Percentiles rank a stretch among this genome's conserved stretches.
Conservation (phyloP, 257 asterid species). For the Gentiana macrophylla region DNA sequence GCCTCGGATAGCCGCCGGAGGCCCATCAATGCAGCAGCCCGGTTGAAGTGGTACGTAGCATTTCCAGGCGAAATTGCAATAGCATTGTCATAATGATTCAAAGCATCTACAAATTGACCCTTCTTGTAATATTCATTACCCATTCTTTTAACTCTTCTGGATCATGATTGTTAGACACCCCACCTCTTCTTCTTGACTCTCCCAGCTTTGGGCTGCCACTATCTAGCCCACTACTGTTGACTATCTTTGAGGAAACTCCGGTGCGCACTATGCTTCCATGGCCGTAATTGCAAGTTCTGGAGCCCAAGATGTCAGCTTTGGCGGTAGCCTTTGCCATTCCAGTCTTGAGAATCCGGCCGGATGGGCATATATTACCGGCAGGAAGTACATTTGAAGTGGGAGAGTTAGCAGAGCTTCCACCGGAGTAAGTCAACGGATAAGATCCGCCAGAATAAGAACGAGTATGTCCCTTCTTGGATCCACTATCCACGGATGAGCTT, state of each 20-base stretch:
- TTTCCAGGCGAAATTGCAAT: conserved; percentile 52
- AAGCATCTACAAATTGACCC: conserved; percentile 62
- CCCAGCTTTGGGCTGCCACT: conserved; percentile 11
- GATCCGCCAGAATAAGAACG: conserved; percentile 57
- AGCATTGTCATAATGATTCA: conserved; percentile 67
- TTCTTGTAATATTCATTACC: conserved; percentile 65
- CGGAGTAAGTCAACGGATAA: conserved; percentile 35
- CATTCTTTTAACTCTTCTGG: conserved; percentile 73
- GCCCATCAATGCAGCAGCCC: conserved; percentile 80
- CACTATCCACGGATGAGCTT: conserved; percentile 29
- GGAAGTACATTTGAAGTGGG: conserved; percentile 42
- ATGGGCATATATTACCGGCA: conserved; percentile 70
- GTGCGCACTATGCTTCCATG: conserved; percentile 82
- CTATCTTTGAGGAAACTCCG: conserved; percentile 27
- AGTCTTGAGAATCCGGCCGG: conserved; percentile 48
- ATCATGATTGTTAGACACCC: conserved; percentile 26
- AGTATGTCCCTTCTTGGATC: conserved; percentile 30
- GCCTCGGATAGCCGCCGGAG: conserved; percentile 53
- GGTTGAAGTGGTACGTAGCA: conserved; percentile 65
- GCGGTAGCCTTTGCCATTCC: conserved; percentile 43
- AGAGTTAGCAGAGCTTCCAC: conserved; percentile 43
- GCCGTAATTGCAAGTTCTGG: conserved; percentile 55
- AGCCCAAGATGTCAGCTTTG: conserved; percentile 52
- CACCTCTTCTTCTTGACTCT: conserved; percentile 28
- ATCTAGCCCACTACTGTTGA: conserved; percentile 12